Evolutionary conservation across 2,329 filamentous ascomycete genomes (phyloP), one percentile per base, ranked within the genome.

Genomic region (Lachnellula cervina): DNA sequence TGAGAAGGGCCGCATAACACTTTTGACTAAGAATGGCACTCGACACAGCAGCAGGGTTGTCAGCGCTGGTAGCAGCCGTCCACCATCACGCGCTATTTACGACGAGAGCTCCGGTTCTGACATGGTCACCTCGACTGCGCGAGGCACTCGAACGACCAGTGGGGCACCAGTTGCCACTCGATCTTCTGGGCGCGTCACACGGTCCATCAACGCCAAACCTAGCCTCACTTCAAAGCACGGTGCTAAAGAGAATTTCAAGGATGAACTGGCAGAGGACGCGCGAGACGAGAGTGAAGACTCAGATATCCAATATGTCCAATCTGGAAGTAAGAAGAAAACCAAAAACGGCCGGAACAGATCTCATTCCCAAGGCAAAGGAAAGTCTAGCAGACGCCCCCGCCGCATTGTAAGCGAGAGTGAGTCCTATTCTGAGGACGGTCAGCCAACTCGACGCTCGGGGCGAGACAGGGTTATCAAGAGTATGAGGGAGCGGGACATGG

Each of bases 401-500:
- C 50, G 34, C 17, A 49, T 45, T 21, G 34, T 45, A n/a, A 49
- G 46, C 23, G 46, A 58, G 8, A 62, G 48, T 46, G 57, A 55
- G 17, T 56, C 46, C 5, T 60, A 55, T 16, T 51, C 59, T n/a
- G 62, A 67, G 44, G 57, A 38, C 48, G 51, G 56, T 21, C 55
- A 60, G 49, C 66, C 66, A 43, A 66, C 64, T 48, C 65, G 72
- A 42, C 61, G 68, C 35, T 74, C 72, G 40, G 67, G 65, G 11
- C 65, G 73, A n/a, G 66, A 67, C 35, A 63, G 66, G 57, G 53
- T 59, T 9, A 58, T 44, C 4, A 71, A 66, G 43, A 78, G 68
- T 54, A 73, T 82, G 69, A 71, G 67, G 52, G 80, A 82, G 55
- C 63, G 65, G 19, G 67, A 72, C 9, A 82, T 88, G 59, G 72